Conservation (phyloP, 352 stramenopile genomes). For the Pythium rishiriense region DNA sequence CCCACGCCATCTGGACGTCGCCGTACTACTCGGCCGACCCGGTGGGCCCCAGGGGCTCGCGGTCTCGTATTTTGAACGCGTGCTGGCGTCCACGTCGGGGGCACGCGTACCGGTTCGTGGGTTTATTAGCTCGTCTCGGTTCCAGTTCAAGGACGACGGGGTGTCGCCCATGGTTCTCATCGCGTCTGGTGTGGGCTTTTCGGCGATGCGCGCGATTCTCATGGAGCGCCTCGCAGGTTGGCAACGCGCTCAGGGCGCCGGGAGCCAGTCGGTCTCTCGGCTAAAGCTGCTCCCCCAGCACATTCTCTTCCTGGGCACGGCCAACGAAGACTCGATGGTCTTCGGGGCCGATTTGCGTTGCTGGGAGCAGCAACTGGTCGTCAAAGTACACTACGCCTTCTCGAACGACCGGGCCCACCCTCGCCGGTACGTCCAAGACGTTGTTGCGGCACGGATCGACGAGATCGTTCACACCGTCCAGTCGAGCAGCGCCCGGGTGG, state of each 20-base stretch:
- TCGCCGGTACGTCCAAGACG: constrained; percentile 30
- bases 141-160: constrained; percentile 76
- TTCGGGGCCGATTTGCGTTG: constrained; percentile 36
- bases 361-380: constrained; percentile 32
- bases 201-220: constrained; percentile 66
- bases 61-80: constrained; percentile 25
- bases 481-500: constrained; percentile 22
- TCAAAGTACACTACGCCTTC: constrained; percentile 33
- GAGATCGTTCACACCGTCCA: constrained; percentile 27
- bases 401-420: constrained; percentile 23
- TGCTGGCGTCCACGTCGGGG: constrained; percentile 12
- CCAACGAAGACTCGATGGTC: constrained; percentile 31
- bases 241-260: background rate
- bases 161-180: constrained; percentile 89
- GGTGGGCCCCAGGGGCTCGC: constrained; percentile 31
- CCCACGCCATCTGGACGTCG: constrained; percentile 80
- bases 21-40: constrained; percentile 83
- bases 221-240: constrained; percentile 28
- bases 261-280: background rate
- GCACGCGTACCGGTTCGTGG: constrained; percentile 72
- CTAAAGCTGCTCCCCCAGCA: constrained; percentile 16
- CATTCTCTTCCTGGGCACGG: constrained; percentile 34
- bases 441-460: constrained; percentile 27
- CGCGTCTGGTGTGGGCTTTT: constrained; percentile 91
- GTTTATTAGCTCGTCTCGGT: constrained; percentile 77